A percentile compares a stretch with the other conserved stretches of the same genome.
Conservation (phyloP, 345 rosid genomes). For the Jatropha curcas region DNA sequence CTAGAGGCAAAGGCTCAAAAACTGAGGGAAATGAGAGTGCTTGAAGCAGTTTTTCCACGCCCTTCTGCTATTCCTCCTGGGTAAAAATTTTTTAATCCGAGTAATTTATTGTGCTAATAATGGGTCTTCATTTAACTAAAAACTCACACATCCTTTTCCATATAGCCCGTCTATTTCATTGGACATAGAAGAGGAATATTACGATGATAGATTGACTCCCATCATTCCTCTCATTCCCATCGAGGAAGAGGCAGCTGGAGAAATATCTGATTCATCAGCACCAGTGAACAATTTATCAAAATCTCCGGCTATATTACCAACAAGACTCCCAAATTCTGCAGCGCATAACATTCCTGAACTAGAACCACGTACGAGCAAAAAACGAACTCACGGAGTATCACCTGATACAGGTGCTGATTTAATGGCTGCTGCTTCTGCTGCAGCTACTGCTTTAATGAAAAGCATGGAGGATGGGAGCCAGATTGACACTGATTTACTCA, state of each 20-base stretch:
- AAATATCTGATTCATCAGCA: conserved; percentile 20
- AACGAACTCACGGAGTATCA: conserved; percentile 3
- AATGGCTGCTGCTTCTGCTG: conserved; percentile 44
- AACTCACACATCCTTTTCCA: conserved; percentile 1
- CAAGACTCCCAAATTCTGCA: conserved; percentile 14
- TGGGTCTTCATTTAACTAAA: background rate
- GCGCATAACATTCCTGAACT: background rate
- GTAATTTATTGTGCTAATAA: background rate
- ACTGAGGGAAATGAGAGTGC: conserved; percentile 42
- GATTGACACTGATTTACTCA: conserved; percentile 58
- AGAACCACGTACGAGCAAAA: conserved; percentile 1
- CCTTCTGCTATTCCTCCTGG: conserved; percentile 46
- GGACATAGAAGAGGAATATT: conserved; percentile 33
- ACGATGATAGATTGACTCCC: conserved; percentile 53
- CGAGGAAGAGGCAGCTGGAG: conserved; percentile 47
- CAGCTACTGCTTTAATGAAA: conserved; percentile 37
- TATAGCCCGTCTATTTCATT: conserved; percentile 51
- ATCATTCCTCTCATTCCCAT: conserved; percentile 52
- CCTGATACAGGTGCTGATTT: conserved; percentile 31
- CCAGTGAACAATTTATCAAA: background rate
- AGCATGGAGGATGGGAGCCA: conserved; percentile 35
- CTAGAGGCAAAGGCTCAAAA: conserved; percentile 42
- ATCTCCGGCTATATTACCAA: conserved; percentile 12
- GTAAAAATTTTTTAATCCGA: conserved; percentile 28
- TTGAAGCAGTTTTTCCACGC: conserved; percentile 57